Percentiles rank a stretch among this genome's conserved stretches.
Evolutionary conservation across 352 stramenopile species (phyloP).

Genomic region (Phytophthora citrophthora): DNA sequence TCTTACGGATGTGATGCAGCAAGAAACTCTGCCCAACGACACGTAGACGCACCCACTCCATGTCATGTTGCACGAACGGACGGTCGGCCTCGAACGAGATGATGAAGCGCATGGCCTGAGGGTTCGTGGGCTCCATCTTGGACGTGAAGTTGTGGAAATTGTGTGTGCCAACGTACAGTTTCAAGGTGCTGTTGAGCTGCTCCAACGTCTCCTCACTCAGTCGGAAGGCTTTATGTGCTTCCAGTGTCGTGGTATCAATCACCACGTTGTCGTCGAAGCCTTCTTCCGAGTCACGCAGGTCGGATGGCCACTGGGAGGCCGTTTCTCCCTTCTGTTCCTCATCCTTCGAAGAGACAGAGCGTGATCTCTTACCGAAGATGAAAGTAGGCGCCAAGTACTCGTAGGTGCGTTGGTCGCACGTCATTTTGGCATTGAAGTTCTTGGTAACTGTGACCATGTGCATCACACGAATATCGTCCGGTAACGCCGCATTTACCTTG

Average conservation of each 20-base stretch:
- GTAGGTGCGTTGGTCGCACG: conserved; percentile 90
- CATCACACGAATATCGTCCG: conserved; percentile 83
- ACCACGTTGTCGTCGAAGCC: conserved; percentile 44
- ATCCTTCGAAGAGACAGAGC: not conserved
- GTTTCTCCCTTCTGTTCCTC: conserved; percentile 1
- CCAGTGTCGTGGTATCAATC: conserved; percentile 66
- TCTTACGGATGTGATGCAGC: conserved; percentile 98
- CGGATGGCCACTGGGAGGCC: conserved; percentile 36
- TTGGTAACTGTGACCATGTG: conserved; percentile 89
- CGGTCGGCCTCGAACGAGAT: conserved; percentile 86
- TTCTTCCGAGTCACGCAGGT: conserved; percentile 53
- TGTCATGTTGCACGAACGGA: conserved; percentile 87
- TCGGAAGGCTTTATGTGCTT: conserved; percentile 78
- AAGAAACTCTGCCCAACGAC: conserved; percentile 97
- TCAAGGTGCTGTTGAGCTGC: conserved; percentile 60
- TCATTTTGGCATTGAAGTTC: conserved; percentile 92
- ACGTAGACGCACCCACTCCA: conserved; percentile 96
- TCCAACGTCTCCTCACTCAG: conserved; percentile 60
- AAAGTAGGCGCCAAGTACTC: conserved; percentile 92
- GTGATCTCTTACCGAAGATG: conserved; percentile 68
- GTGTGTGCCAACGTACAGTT: conserved; percentile 87
- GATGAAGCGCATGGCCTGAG: conserved; percentile 92
- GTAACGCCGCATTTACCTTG: conserved; percentile 77
- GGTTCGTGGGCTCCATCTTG: conserved; percentile 83
- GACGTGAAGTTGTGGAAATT: conserved; percentile 98